phyloP scores from a whole-genome alignment of 2,329 filamentous ascomycete genomes.

The Aschersonia sp. region DNA sequence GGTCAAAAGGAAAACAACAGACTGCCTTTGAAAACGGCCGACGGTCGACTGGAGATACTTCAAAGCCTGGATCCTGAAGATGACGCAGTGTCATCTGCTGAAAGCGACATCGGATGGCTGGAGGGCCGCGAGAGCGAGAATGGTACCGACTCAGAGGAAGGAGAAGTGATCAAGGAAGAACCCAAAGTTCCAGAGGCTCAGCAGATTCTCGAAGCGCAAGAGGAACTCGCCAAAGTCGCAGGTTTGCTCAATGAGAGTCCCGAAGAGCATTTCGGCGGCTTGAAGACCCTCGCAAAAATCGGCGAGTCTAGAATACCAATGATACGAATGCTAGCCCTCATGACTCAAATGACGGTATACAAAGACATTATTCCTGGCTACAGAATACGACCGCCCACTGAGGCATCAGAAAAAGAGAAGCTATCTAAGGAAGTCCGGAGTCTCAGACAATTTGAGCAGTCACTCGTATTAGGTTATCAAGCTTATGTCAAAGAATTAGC shows the following conservation, averaged over 20 bases:
- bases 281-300: constrained; percentile 65
- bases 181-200: constrained; percentile 59
- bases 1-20: constrained; percentile 55
- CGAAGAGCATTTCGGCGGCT: constrained; percentile 70
- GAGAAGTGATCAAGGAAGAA: constrained; percentile 25
- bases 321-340: constrained; percentile 74
- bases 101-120: constrained; percentile 50
- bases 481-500: constrained; percentile 65
- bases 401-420: constrained; percentile 62
- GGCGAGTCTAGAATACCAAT: constrained; percentile 53
- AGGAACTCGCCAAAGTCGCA: constrained; percentile 78
- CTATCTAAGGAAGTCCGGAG: constrained; percentile 84
- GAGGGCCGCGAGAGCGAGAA: constrained; percentile 41
- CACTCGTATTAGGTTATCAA: constrained; percentile 74
- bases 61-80: constrained; percentile 41
- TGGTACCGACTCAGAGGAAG: constrained; percentile 31
- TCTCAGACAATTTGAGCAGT: constrained; percentile 73
- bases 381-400: constrained; percentile 68
- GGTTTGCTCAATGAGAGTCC: constrained; percentile 76
- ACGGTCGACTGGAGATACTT: constrained; percentile 54
- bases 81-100: constrained; percentile 38
- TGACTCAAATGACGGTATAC: constrained; percentile 79
- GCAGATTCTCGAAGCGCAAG: constrained; percentile 76
- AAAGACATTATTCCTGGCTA: constrained; percentile 96
- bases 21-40: constrained; percentile 74